Evolutionary conservation across 805 yeast genomes (phyloP).

Genomic region (Suhomyces sp.): DNA sequence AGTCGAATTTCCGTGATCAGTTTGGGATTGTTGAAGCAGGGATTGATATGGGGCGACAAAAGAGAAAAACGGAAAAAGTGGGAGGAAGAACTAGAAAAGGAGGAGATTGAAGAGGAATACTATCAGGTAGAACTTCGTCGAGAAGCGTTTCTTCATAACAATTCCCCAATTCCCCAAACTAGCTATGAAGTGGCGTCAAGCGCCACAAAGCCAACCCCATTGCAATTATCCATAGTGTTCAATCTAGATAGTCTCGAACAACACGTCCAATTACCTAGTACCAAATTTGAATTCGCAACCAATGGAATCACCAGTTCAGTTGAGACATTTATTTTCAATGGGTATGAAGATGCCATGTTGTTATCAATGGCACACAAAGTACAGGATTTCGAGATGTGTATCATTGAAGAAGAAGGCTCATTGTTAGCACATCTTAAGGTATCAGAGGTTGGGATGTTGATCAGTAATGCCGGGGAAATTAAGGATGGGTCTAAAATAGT

Average conservation of each 20-base stretch:
- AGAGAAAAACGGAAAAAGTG: background rate
- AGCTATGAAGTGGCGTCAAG: background rate
- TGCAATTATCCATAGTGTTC: background rate
- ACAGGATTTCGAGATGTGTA: conserved; percentile 3
- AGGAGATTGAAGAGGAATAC: too few species aligned
- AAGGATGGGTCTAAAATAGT: conserved; percentile 12
- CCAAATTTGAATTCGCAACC: background rate
- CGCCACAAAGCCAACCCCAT: background rate
- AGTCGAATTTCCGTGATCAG: conserved; percentile 19
- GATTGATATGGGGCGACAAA: background rate
- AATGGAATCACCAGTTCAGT: background rate
- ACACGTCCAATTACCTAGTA: conserved; percentile 1
- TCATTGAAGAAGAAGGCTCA: conserved; percentile 9
- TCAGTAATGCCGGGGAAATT: conserved; percentile 15
- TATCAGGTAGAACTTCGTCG: too few species aligned
- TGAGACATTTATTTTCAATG: conserved; percentile 1
- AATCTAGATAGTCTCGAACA: conserved; percentile 2
- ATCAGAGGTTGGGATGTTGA: conserved; percentile 7
- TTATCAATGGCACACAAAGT: conserved; percentile 4
- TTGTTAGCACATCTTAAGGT: conserved; percentile 4
- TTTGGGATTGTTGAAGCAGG: conserved; percentile 11
- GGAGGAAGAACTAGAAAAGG: too few species aligned
- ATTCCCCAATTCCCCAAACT: background rate
- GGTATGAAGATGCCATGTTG: conserved; percentile 1
- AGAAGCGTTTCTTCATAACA: too few species aligned